Base-by-base conservation (phyloP, 2,329 filamentous ascomycete species). In the Fusarium sp. region DNA sequence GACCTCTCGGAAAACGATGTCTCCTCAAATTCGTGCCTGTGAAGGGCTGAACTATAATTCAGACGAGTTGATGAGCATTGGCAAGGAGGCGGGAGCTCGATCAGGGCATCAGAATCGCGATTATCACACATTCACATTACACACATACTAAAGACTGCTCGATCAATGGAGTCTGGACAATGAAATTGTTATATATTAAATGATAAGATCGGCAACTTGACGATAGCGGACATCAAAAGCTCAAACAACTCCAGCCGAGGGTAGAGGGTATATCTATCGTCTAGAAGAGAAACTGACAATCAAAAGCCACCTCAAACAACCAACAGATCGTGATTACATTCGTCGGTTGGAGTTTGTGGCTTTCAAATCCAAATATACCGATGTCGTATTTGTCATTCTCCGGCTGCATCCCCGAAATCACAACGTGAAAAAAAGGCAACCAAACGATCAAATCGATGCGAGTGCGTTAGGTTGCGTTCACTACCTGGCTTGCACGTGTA, bases 1-100 rank as follows among this genome's bases (percentile, higher is more conserved):
- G 91, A 51, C 91, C 91, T 1, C 78, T 85, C 45, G 89, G 87
- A 11, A 87, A 91, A 78, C 86, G 80, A 58, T 93, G 91, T 72
- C 80, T 89, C 61, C 77, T 93, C 54, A 83, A 79, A 53, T 87
- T 90, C 66, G 74, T 83, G 20, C 82, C 84, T 30, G 63, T 81
- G 20, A 70, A 66, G 14, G 67, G 67, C 26, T 65, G 41, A 36
- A 26, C 41, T 7, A 24, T 31, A 22, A n/a, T 15, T 28, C 35
- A 44, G 30, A 28, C 8, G 24, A 47, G 26, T 30, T 24, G 31
- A 47, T 47, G 18, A 45, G 39, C 33, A 47, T 33, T 59, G 26
- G 22, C 22, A 5, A 31, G n/a, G 31, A 36, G 18, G 28, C 16
- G 14, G 24, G 50, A 39, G 33, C 26, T 38, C 39, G 50, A 54